Evolutionary conservation across 371 early-diverging fungal species (phyloP).

Genomic region (Mucor lusitanicus): DNA sequence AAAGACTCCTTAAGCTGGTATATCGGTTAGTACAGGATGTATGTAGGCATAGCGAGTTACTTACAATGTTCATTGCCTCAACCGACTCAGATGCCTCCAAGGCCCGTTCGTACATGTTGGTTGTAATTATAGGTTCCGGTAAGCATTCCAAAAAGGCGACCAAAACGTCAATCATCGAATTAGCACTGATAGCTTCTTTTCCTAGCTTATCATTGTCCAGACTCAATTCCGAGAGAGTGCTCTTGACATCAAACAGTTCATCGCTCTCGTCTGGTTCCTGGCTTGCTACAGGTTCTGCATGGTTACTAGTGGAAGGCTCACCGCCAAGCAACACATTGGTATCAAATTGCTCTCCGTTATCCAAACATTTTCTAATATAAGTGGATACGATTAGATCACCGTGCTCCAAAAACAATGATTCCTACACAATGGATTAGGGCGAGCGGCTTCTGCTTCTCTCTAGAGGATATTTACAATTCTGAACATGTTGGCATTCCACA

Average conservation of each 20-base stretch:
- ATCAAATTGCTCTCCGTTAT: conserved; percentile 77
- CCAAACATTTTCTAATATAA: conserved; percentile 81
- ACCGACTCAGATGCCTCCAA: conserved; percentile 57
- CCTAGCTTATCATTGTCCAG: conserved; percentile 14
- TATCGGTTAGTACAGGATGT: not conserved
- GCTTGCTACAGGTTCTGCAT: not conserved
- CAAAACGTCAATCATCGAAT: conserved; percentile 79
- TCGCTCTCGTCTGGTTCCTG: not conserved
- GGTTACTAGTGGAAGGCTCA: not conserved
- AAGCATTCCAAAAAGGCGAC: conserved; percentile 74
- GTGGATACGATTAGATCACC: conserved; percentile 70
- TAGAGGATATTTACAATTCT: conserved; percentile 21
- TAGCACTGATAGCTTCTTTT: conserved; percentile 61
- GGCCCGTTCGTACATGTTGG: conserved; percentile 60
- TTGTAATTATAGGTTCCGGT: conserved; percentile 77
- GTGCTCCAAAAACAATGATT: conserved; percentile 66
- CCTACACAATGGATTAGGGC: conserved; percentile 26
- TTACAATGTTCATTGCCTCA: conserved; percentile 48
- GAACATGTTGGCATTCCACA: conserved; percentile 57
- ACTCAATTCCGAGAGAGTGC: conserved; percentile 1
- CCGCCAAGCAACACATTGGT: conserved; percentile 45
- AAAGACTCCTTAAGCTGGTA: conserved; percentile 15
- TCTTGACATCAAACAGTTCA: not conserved
- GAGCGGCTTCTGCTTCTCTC: not conserved
- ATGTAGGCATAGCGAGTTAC: not conserved